Percentiles rank a stretch among this genome's conserved stretches.
phyloP scores from a whole-genome alignment of 2,329 filamentous ascomycete species.

The Trichophaea hybrida region DNA sequence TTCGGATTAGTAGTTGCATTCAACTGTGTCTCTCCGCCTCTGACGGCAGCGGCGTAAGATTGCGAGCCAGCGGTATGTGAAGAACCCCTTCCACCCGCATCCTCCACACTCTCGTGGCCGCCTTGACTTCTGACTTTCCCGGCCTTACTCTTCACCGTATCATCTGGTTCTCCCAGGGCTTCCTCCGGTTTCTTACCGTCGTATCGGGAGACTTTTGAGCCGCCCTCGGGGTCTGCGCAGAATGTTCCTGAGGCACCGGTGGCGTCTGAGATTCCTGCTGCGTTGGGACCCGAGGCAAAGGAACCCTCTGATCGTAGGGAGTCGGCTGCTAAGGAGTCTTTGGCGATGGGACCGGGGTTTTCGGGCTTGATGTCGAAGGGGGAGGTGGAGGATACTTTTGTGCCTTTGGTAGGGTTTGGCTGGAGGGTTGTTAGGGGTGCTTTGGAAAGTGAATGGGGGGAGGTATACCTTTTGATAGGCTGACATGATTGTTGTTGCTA shows the following conservation, averaged over 20 bases:
- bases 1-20: background rate
- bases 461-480: background rate
- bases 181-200: conserved; percentile 4
- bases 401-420: conserved; percentile 21
- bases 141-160: background rate
- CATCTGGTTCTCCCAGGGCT: background rate
- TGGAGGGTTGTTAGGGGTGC: background rate
- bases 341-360: conserved; percentile 19
- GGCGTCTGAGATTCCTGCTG: conserved; percentile 9
- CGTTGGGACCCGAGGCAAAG: conserved; percentile 16
- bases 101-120: background rate
- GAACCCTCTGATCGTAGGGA: conserved; percentile 15
- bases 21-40: background rate
- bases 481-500: background rate
- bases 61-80: background rate
- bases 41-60: background rate
- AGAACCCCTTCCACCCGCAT: background rate
- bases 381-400: conserved; percentile 16
- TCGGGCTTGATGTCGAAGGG: conserved; percentile 17
- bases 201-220: conserved; percentile 3
- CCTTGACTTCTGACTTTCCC: conserved; percentile 3
- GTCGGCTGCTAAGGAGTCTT: conserved; percentile 24
- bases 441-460: background rate
- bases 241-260: conserved; percentile 4
- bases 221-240: conserved; percentile 14